A percentile compares a stretch with the other conserved stretches of the same genome.
phyloP scores from a whole-genome alignment of 225 moss, liverwort and hornwort species.

The Bryoerythrophyllum caledonicum region DNA sequence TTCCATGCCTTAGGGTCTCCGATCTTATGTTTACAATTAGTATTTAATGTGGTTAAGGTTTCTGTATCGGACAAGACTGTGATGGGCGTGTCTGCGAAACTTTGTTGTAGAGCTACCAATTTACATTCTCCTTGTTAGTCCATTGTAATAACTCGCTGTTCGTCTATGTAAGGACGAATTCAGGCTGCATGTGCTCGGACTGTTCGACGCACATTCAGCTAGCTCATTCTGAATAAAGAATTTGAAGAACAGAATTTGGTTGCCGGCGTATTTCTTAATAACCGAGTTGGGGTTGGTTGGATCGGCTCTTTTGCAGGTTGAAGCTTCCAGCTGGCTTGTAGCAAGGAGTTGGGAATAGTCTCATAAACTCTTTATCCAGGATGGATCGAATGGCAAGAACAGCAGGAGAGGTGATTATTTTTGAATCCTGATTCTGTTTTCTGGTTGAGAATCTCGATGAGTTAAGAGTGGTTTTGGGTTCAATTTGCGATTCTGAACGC shows the following conservation, averaged over 20 bases:
- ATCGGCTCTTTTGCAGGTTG: constrained; percentile 21
- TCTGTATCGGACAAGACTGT: background rate
- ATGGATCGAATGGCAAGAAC: constrained; percentile 41
- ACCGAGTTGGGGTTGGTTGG: background rate
- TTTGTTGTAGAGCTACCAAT: background rate
- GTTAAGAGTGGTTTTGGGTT: constrained; percentile 3
- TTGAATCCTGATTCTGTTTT: background rate
- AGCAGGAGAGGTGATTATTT: constrained; percentile 39
- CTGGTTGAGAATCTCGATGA: background rate
- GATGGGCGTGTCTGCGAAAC: background rate
- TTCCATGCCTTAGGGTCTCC: background rate
- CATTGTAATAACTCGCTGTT: background rate
- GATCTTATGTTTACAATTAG: background rate
- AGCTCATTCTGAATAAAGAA: background rate
- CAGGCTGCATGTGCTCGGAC: background rate
- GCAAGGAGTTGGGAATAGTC: background rate
- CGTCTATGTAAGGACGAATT: constrained; percentile 6
- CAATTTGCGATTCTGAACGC: background rate
- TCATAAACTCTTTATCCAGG: background rate
- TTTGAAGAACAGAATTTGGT: background rate
- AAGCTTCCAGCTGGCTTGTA: constrained; percentile 20
- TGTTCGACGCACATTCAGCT: background rate
- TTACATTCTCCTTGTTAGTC: background rate
- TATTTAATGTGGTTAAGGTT: background rate
- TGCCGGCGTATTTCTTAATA: background rate